Conservation (phyloP, 2,329 filamentous ascomycete genomes). For the Cladosporium phlei region DNA sequence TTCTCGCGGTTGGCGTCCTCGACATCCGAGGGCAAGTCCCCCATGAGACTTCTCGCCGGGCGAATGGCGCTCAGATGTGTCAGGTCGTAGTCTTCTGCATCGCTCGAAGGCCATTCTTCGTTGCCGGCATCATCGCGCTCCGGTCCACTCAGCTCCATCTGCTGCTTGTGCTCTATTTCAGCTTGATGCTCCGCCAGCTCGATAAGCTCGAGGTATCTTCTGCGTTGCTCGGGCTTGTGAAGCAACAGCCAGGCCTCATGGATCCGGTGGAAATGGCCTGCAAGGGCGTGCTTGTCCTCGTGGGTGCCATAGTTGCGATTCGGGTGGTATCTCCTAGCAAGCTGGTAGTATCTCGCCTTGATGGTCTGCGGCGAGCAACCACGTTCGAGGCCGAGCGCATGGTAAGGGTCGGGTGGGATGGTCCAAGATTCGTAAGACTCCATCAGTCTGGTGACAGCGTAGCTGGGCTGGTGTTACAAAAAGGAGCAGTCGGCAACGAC, state of each 20-base stretch:
- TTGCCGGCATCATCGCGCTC: constrained; percentile 18
- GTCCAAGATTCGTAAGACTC: constrained; percentile 10
- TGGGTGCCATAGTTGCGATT: constrained; percentile 43
- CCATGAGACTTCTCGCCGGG: constrained; percentile 9
- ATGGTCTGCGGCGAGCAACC: constrained; percentile 72
- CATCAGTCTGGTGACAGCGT: constrained; percentile 6
- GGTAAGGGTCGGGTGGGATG: constrained; percentile 68
- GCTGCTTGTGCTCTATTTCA: constrained; percentile 18
- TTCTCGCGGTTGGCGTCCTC: neutral
- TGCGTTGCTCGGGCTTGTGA: constrained; percentile 25
- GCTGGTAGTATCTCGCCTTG: constrained; percentile 85
- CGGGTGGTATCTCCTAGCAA: constrained; percentile 75
- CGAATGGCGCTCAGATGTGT: constrained; percentile 1
- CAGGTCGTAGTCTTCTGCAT: constrained; percentile 30
- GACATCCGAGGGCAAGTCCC: constrained; percentile 1
- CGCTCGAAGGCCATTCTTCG: constrained; percentile 30
- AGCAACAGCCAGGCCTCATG: constrained; percentile 30
- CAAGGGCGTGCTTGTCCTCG: constrained; percentile 37
- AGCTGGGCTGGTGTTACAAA: neutral
- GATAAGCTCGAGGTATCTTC: constrained; percentile 27
- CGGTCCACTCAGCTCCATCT: constrained; percentile 7
- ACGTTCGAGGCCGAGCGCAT: constrained; percentile 67
- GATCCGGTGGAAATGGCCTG: constrained; percentile 27
- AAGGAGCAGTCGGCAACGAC: constrained; percentile 1
- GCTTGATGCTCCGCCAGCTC: constrained; percentile 28